Conservation (phyloP, 1,284 basidiomycete genomes). For the Entoloma clypeatum region DNA sequence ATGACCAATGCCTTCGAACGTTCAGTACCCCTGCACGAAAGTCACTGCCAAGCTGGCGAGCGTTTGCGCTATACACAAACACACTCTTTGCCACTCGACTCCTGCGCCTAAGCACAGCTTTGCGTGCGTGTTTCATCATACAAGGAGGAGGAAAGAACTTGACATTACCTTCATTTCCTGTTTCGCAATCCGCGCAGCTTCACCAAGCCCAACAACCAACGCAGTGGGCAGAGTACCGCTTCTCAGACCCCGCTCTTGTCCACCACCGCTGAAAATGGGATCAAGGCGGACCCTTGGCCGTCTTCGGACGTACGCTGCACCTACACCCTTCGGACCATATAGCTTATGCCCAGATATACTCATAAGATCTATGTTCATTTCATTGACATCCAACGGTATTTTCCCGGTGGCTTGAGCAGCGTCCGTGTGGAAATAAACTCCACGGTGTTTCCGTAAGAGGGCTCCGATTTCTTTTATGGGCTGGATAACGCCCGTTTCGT, state of each 20-base stretch:
- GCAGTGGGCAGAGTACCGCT: conserved; percentile 93
- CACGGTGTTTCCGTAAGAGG: conserved; percentile 78
- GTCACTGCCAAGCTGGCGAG: conserved; percentile 58
- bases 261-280: conserved; percentile 94
- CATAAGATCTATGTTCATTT: conserved; percentile 93
- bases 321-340: conserved; percentile 97
- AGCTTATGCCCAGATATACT: conserved; percentile 97
- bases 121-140: conserved; percentile 52
- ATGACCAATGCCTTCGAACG: conserved; percentile 14
- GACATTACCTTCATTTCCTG: conserved; percentile 85
- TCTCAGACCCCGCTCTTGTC: conserved; percentile 94
- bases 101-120: conserved; percentile 11
- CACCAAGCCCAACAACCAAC: conserved; percentile 90
- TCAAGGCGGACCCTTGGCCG: conserved; percentile 93
- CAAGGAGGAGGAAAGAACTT: conserved; percentile 23
- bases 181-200: conserved; percentile 90
- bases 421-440: conserved; percentile 96
- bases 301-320: conserved; percentile 91
- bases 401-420: conserved; percentile 96
- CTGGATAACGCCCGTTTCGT: conserved; percentile 99
- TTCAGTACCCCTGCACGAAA: conserved; percentile 90
- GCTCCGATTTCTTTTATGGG: conserved; percentile 94
- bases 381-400: conserved; percentile 90
- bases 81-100: conserved; percentile 19
- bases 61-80: conserved; percentile 6